Evolutionary conservation across 345 rosid genomes (phyloP).

Genomic region (Gossypioides kirkii): DNA sequence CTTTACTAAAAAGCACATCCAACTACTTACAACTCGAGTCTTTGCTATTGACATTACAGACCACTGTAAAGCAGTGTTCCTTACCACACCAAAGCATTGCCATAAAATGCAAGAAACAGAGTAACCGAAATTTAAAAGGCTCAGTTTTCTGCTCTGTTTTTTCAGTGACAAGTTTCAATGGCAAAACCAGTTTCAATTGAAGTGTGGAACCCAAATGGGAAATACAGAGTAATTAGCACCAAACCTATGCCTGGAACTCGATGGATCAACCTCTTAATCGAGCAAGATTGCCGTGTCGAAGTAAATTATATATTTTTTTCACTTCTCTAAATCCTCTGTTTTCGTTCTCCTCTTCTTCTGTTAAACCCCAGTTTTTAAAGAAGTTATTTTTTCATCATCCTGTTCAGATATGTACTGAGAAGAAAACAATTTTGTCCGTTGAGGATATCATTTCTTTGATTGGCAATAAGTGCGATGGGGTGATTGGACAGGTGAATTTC

Average conservation of each 20-base stretch:
- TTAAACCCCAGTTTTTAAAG: background rate
- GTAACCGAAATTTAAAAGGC: background rate
- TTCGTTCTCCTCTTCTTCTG: background rate
- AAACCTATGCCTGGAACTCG: slow-evolving; percentile 98
- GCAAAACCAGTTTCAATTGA: slow-evolving; percentile 89
- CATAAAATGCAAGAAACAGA: background rate
- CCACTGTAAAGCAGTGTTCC: background rate
- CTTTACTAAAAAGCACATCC: no score
- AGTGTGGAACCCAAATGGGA: slow-evolving; percentile 91
- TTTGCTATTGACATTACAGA: background rate
- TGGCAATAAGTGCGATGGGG: slow-evolving; percentile 89
- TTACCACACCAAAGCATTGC: background rate
- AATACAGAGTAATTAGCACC: slow-evolving; percentile 88
- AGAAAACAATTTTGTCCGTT: slow-evolving; percentile 90
- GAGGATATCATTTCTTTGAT: slow-evolving; percentile 86
- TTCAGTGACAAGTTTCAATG: slow-evolving; percentile 36
- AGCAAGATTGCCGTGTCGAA: slow-evolving; percentile 92
- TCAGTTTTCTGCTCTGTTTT: slow-evolving; percentile 3
- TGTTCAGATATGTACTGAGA: slow-evolving; percentile 74
- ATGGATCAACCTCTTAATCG: slow-evolving; percentile 89
- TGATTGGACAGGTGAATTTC: slow-evolving; percentile 74
- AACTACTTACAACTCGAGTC: no score
- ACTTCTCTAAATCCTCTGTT: background rate
- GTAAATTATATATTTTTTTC: slow-evolving; percentile 28
- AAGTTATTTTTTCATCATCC: background rate